These are phyloP conservation scores for Colletotrichum chrysophilum DNA, from an alignment of 2,329 filamentous ascomycete species.

Conservation along the genomic window DNA sequence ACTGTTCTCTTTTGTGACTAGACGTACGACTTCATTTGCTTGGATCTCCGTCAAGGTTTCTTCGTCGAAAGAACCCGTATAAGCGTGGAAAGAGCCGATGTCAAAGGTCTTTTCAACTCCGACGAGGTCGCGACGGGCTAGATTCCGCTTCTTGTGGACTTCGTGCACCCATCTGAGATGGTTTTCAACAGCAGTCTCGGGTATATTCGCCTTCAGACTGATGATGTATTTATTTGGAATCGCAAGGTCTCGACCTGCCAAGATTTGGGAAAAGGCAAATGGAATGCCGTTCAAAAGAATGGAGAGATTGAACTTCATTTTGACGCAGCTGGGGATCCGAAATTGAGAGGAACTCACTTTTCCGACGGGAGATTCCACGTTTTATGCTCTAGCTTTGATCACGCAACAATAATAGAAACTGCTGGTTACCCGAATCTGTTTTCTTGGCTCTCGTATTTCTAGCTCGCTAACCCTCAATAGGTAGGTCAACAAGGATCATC, in stretches of 20 bases:
- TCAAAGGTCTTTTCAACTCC: constrained; percentile 47
- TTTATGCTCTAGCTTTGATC: background rate
- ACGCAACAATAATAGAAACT: background rate
- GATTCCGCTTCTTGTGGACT: constrained; percentile 36
- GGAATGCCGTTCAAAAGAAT: background rate
- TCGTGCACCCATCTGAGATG: constrained; percentile 39
- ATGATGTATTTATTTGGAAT: background rate
- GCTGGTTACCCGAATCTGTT: background rate
- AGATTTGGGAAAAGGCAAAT: background rate
- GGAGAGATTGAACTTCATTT: background rate
- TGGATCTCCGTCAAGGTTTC: constrained; percentile 43
- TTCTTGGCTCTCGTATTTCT: background rate
- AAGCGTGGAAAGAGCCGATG: constrained; percentile 42
- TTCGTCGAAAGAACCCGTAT: constrained; percentile 48
- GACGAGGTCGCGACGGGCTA: constrained; percentile 34
- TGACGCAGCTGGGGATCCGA: background rate
- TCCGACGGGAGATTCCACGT: background rate
- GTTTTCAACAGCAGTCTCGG: constrained; percentile 32
- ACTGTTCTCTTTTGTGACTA: background rate
- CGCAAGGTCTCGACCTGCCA: background rate
- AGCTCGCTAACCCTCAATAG: background rate
- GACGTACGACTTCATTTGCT: constrained; percentile 30
- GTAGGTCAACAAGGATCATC: background rate
- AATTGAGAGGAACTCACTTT: background rate
- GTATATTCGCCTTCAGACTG: constrained; percentile 25